phyloP scores from a whole-genome alignment of 2,329 filamentous ascomycete species.

The Aspergillus pseudonomiae region DNA sequence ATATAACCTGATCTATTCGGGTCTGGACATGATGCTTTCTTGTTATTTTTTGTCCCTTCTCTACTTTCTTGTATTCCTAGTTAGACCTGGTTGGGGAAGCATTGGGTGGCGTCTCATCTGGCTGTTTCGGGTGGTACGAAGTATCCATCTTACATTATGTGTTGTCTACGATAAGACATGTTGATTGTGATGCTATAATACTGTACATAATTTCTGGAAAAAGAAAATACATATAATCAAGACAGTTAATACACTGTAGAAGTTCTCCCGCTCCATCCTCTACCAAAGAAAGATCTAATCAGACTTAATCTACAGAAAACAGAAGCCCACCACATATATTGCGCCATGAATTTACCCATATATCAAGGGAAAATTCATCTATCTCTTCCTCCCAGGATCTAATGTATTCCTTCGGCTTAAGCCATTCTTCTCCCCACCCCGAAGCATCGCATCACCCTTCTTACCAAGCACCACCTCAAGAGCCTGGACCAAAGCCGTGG shows the following conservation, averaged over 20 bases:
- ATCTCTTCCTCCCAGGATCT: constrained; percentile 33
- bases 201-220: neutral
- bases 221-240: constrained; percentile 5
- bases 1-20: constrained; percentile 17
- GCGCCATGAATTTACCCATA: neutral
- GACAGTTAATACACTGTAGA: neutral
- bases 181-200: constrained; percentile 7
- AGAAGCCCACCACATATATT: neutral
- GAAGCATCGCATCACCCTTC: constrained; percentile 55
- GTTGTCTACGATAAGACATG: constrained; percentile 7
- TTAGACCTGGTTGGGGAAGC: constrained; percentile 28
- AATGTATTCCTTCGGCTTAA: constrained; percentile 64
- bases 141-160: constrained; percentile 7
- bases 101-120: constrained; percentile 36
- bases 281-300: neutral
- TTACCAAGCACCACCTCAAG: constrained; percentile 76
- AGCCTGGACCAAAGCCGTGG: constrained; percentile 71
- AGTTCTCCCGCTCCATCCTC: neutral
- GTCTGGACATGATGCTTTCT: constrained; percentile 14
- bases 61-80: constrained; percentile 23
- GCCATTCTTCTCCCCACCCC: constrained; percentile 42
- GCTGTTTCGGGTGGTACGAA: constrained; percentile 7
- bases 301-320: too few relatives aligned
- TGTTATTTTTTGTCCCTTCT: constrained; percentile 13
- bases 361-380: neutral